Base-by-base conservation (phyloP, 225 moss, liverwort and hornwort species). In the Rhytidiadelphus loreus region DNA sequence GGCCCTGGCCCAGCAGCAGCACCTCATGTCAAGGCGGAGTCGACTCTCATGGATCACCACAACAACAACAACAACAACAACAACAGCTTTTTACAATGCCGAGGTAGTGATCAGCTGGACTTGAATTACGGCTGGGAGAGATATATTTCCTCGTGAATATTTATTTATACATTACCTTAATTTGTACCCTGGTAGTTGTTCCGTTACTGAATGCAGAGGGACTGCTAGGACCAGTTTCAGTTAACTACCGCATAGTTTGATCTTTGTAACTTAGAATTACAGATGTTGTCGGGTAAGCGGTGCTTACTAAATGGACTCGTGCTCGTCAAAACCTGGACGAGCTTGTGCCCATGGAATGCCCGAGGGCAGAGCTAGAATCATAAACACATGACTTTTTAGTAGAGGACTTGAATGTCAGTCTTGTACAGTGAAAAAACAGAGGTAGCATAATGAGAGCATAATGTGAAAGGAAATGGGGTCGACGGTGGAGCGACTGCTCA, bases 111-210 rank as follows among this genome's bases (percentile, higher is more conserved):
- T 65, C 75, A 88, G 64, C 90, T 94, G 39, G 94, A 94, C 90
- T 87, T 94, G 87, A 94, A 92, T 84, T 91, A 87, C 90, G 92
- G 92, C 60, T 94, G 94, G 94, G 90, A 94, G 87, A 91, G 92
- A 82, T 91, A 92, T 62, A 93, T 93, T 89, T 93, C 93, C 81
- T 93, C 93, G 43, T 93, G 89, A 93, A 83, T 63, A 48, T 48
- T n/a, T n/a, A 39, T 62, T 37, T 56, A 55, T 74, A 62, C 56
- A 82, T 86, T 62, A 82, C 29, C 78, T 78, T n/a, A n/a, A n/a
- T n/a, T 82, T 77, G 76, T 58, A 87, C 86, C 65, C 83, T 68
- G 86, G 37, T 37, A 69, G 74, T 71, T 81, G 81, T 73, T 72
- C 72, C 44, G 32, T 85, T 33, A 16, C 85, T 16, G 72, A 43